Evolutionary conservation across 345 rosid species (phyloP).

Genomic region (Eucalyptus victrix): DNA sequence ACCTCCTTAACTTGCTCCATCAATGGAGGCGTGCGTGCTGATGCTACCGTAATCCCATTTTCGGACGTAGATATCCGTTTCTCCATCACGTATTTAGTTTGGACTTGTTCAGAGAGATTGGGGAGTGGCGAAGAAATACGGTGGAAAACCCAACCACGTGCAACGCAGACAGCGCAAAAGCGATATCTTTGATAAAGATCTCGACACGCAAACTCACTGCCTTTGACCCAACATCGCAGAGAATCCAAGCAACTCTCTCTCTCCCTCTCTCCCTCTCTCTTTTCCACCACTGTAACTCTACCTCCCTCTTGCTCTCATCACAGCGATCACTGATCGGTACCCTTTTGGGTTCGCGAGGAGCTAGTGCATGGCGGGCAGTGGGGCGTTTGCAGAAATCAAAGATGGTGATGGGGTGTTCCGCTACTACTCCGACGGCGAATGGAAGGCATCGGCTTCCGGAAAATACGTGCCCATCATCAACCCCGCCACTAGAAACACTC

Average conservation of each 20-base stretch:
- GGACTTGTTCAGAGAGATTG: neutral
- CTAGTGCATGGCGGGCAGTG: slow-evolving; percentile 63
- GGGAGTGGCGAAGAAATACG: neutral
- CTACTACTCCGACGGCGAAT: slow-evolving; percentile 75
- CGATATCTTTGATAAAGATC: neutral
- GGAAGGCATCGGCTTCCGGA: slow-evolving; percentile 75
- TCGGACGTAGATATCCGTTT: neutral
- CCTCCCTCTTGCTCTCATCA: neutral
- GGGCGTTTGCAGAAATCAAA: slow-evolving; percentile 60
- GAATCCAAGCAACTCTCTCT: neutral
- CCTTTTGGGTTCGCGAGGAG: neutral
- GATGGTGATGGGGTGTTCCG: slow-evolving; percentile 74
- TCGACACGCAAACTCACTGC: neutral
- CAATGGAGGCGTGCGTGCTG: neutral
- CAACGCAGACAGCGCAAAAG: neutral
- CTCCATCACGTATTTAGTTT: neutral
- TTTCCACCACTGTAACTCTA: fast-evolving
- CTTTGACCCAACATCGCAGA: neutral
- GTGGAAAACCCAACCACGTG: neutral
- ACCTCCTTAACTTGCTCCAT: neutral
- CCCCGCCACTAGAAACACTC: slow-evolving; percentile 72
- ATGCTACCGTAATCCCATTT: neutral
- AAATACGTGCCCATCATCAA: slow-evolving; percentile 74
- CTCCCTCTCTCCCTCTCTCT: neutral
- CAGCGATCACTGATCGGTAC: neutral